These are phyloP conservation scores for Escallonia herrerae DNA, from an alignment of 129 eudicot genomes.

Conservation along the genomic window DNA sequence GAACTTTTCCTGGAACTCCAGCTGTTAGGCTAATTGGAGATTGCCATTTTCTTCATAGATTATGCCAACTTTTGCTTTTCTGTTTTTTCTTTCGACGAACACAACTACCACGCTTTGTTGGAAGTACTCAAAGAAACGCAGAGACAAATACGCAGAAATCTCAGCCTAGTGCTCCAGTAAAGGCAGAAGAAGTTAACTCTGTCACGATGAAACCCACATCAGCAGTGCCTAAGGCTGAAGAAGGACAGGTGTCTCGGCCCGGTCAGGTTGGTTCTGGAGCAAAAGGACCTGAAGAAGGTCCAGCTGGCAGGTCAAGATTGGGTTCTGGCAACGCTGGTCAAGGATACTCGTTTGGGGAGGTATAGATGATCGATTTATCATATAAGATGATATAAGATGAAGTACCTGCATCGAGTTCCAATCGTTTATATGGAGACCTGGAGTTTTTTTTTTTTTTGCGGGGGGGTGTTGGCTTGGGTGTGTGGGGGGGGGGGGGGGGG, in stretches of 20 bases:
- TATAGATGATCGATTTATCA: constrained; percentile 6
- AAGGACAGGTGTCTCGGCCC: constrained; percentile 41
- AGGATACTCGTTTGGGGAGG: constrained; percentile 98
- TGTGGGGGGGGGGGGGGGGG: too few relatives aligned
- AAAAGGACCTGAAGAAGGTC: constrained; percentile 81
- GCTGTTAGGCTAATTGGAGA: constrained; percentile 98
- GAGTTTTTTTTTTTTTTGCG: too few relatives aligned
- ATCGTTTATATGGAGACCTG: too few relatives aligned
- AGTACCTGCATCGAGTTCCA: too few relatives aligned
- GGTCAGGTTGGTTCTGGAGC: constrained; percentile 57
- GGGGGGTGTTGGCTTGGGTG: too few relatives aligned
- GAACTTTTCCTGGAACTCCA: constrained; percentile 98
- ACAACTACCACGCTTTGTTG: constrained; percentile 59
- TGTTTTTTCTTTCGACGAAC: constrained; percentile 87
- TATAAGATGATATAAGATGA: too few relatives aligned
- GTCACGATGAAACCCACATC: constrained; percentile 43
- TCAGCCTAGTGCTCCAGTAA: constrained; percentile 51
- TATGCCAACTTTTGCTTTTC: constrained; percentile 86
- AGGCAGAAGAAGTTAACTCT: constrained; percentile 71
- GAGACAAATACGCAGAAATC: constrained; percentile 56
- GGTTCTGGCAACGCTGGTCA: constrained; percentile 99
- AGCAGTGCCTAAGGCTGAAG: constrained; percentile 49
- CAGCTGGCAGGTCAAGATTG: constrained; percentile 60
- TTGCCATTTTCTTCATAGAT: constrained; percentile 89
- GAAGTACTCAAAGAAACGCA: constrained; percentile 61